phyloP scores from a whole-genome alignment of 257 asterid species.

The Solanum virginianum region DNA sequence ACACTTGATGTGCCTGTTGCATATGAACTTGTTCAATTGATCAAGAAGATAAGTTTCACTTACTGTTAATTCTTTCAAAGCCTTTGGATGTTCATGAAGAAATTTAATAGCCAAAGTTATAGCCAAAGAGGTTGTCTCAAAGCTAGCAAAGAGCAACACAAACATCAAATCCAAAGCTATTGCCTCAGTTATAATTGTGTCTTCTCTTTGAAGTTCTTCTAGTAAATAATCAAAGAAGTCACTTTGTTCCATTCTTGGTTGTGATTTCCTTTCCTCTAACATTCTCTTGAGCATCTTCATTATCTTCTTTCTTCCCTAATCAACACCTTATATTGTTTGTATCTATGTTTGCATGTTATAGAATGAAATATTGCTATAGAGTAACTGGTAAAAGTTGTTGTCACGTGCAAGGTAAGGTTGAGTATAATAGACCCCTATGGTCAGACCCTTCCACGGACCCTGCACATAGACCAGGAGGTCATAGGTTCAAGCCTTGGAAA shows the following conservation, averaged over 20 bases:
- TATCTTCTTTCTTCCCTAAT: constrained; percentile 71
- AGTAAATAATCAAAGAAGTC: constrained; percentile 84
- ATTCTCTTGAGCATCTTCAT: constrained; percentile 58
- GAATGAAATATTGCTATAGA: too few relatives aligned
- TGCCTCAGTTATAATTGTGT: constrained; percentile 55
- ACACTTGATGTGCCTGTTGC: too few relatives aligned
- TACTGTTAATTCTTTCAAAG: constrained; percentile 35
- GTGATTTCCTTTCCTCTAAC: constrained; percentile 64
- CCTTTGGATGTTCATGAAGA: constrained; percentile 46
- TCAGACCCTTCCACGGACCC: too few relatives aligned
- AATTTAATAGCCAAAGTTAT: constrained; percentile 57
- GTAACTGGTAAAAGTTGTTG: too few relatives aligned
- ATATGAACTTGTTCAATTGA: not conserved
- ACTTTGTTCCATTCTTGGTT: constrained; percentile 37
- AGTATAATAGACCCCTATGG: too few relatives aligned
- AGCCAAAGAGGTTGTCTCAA: constrained; percentile 76
- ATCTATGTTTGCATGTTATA: too few relatives aligned
- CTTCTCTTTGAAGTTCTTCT: constrained; percentile 54
- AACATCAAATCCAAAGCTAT: constrained; percentile 92
- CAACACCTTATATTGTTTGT: not conserved
- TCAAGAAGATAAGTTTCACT: not conserved
- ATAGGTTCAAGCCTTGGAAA: too few relatives aligned
- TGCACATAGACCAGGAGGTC: too few relatives aligned
- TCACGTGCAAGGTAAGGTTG: too few relatives aligned
- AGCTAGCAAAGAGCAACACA: constrained; percentile 85